These are phyloP conservation scores for Exophiala sp. DNA, from an alignment of 2,329 filamentous ascomycete species.

Conservation along the genomic window DNA sequence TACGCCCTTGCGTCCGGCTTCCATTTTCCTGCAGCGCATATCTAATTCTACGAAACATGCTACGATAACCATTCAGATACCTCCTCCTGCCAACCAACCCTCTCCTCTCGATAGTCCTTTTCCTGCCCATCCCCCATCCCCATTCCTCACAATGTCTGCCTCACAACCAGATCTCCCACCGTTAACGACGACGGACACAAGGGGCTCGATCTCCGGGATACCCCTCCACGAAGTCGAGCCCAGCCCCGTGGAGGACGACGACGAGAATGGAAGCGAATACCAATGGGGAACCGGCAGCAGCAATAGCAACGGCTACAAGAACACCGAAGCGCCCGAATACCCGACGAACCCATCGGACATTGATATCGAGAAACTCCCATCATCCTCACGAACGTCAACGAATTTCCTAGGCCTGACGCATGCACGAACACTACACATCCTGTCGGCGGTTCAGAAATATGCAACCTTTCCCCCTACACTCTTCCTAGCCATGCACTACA, in stretches of 20 bases:
- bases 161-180: slow-evolving; percentile 18
- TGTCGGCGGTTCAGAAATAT: slow-evolving; percentile 75
- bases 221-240: slow-evolving; percentile 76
- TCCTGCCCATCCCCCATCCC: neutral
- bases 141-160: slow-evolving; percentile 2
- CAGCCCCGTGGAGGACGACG: slow-evolving; percentile 62
- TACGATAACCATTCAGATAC: neutral
- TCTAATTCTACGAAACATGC: neutral
- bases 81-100: neutral
- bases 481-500: slow-evolving; percentile 70
- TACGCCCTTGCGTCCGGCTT: no score
- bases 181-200: slow-evolving; percentile 17
- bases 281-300: neutral
- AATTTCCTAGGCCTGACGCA: slow-evolving; percentile 38
- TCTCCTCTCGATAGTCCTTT: neutral
- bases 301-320: neutral
- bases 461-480: slow-evolving; percentile 77
- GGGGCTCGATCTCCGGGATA: slow-evolving; percentile 44
- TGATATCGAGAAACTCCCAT: slow-evolving; percentile 38
- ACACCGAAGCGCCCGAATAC: slow-evolving; percentile 39
- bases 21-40: no score
- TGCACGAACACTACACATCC: slow-evolving; percentile 19
- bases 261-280: slow-evolving; percentile 37
- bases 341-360: slow-evolving; percentile 35
- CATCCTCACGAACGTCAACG: slow-evolving; percentile 28